Percentiles rank a stretch among this genome's conserved stretches.
Evolutionary conservation across 176 grass and related monocot genomes (phyloP).

Genomic region (Melocanna baccifera): DNA sequence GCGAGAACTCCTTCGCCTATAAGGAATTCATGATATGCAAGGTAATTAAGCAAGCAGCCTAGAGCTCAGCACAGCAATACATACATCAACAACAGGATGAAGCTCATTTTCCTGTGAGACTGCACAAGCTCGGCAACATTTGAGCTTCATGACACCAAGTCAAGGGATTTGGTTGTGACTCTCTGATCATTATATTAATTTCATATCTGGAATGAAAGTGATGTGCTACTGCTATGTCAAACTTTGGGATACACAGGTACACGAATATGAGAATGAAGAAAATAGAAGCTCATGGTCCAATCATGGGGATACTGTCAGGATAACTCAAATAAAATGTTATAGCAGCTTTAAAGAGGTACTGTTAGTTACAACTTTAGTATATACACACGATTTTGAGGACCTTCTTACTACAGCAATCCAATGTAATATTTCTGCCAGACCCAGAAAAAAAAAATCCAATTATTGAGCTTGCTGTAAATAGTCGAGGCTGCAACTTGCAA

Average conservation of each 20-base stretch:
- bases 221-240: background rate
- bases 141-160: background rate
- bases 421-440: background rate
- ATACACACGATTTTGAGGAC: background rate
- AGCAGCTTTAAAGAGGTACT: background rate
- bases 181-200: background rate
- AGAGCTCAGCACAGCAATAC: background rate
- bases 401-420: background rate
- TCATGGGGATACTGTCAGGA: background rate
- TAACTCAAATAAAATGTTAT: background rate
- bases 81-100: background rate
- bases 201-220: background rate
- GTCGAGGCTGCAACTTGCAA: background rate
- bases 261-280: background rate
- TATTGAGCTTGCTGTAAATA: background rate
- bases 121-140: background rate
- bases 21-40: too few species aligned
- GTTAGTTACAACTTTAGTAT: background rate
- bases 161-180: background rate
- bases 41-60: background rate
- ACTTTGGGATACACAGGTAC: background rate
- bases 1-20: too few species aligned
- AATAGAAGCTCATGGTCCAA: background rate
- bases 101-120: background rate
- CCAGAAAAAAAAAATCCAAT: background rate